Percentiles rank a stretch among this genome's conserved stretches.
phyloP scores from a whole-genome alignment of 2,329 filamentous ascomycete species.

The Neonectria coccinea region DNA sequence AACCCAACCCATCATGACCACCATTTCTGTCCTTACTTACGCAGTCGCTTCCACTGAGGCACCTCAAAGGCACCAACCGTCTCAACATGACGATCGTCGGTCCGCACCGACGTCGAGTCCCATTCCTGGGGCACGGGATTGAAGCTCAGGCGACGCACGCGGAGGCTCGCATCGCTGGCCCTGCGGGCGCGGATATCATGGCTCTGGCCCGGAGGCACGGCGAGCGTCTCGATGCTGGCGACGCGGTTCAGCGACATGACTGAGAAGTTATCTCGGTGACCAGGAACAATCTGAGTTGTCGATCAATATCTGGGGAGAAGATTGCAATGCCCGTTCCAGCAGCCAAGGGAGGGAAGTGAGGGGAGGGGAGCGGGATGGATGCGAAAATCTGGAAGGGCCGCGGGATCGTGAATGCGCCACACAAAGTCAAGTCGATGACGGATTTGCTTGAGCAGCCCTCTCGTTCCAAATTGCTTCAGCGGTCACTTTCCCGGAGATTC shows the following conservation, averaged over 20 bases:
- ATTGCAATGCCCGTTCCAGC: background rate
- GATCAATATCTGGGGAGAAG: background rate
- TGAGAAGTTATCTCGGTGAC: background rate
- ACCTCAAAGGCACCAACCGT: conserved; percentile 67
- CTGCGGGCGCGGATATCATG: conserved; percentile 47
- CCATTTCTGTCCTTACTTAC: conserved; percentile 50
- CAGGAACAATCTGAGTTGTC: background rate
- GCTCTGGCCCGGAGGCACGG: conserved; percentile 46
- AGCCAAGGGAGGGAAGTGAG: conserved; percentile 11
- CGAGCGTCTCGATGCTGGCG: conserved; percentile 64
- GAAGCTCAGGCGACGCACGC: conserved; percentile 64
- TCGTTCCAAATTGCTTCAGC: background rate
- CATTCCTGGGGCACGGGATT: conserved; percentile 66
- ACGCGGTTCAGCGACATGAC: conserved; percentile 66
- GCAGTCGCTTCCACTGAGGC: conserved; percentile 64
- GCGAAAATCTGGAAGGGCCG: conserved; percentile 27
- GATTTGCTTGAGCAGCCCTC: background rate
- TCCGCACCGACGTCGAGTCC: conserved; percentile 56
- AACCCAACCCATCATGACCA: background rate
- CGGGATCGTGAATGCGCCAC: conserved; percentile 39
- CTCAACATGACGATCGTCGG: conserved; percentile 54
- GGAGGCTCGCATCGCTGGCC: conserved; percentile 59
- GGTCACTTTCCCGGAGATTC: background rate
- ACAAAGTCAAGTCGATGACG: conserved; percentile 5
- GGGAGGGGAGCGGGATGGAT: conserved; percentile 9